Conservation (phyloP, 495 filamentous ascomycete genomes). For the Pseudoneurospora amorphoporcata region DNA sequence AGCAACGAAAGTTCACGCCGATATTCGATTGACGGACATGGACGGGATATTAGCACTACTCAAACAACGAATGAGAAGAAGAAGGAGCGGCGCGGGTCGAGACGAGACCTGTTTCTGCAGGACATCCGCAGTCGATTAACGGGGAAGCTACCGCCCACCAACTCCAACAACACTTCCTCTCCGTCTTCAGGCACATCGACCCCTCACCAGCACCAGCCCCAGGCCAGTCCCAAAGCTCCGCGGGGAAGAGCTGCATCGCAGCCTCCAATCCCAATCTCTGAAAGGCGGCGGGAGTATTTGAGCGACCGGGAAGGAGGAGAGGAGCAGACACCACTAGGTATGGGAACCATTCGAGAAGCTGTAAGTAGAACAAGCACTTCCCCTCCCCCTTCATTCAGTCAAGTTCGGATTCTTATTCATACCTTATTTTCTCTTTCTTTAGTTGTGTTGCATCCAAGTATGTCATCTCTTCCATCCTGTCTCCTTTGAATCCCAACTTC, state of each 20-base stretch:
- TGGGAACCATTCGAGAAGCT: background rate
- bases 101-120: conserved; percentile 25
- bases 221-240: background rate
- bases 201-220: background rate
- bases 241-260: conserved; percentile 2
- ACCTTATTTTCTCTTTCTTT: background rate
- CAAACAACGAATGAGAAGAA: conserved; percentile 7
- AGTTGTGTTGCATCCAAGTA: background rate
- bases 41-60: background rate
- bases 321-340: background rate
- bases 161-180: background rate
- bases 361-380: background rate
- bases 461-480: background rate
- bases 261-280: background rate
- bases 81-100: conserved; percentile 22
- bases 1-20: background rate
- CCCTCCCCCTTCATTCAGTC: background rate
- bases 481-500: background rate
- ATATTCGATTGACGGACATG: background rate
- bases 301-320: background rate
- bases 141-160: conserved; percentile 11
- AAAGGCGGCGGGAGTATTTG: background rate
- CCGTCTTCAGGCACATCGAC: background rate
- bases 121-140: conserved; percentile 19
- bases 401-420: background rate